Base-by-base conservation (phyloP, 2,329 filamentous ascomycete species). In the Trichophaea hybrida region DNA sequence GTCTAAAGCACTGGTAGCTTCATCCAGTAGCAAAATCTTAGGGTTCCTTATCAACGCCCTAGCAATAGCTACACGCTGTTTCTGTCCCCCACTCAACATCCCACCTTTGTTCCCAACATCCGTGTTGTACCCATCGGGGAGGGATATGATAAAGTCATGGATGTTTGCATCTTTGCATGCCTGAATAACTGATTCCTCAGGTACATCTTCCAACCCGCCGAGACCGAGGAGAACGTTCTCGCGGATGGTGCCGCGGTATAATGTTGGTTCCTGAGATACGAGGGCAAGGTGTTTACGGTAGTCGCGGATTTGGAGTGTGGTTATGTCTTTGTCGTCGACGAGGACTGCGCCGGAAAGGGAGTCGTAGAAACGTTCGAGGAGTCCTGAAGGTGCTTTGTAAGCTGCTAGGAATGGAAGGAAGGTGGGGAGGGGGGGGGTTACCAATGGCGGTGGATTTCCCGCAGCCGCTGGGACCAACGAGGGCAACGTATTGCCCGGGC, bases 181-280 rank as follows among this genome's bases (percentile, higher is more conserved):
- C 55, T 75, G 72, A 67, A 79, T 73, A 8, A 83, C 71, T 55
- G 75, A 71, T 57, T 75, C 77, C 1, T 81, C 55, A 1, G 66
- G 69, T 1, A 70, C 65, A 8, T 70, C 69, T 15, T 71, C 58
- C 33, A 66, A 43, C 8, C 59, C 54, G 43, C 48, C 49, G 17
- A 63, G 32, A 4, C 83, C 84, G 0, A 87, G 75, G 1, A 83
- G 71, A 56, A 88, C 80, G 66, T 88, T 88, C 61, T 89, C 84
- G 15, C 80, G 77, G 17, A 88, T 76, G 0, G 80, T 81, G 64
- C 81, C 82, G 69, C 83, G 81, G 68, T 86, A 88, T 0, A 90
- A 75, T 0, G 82, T 83, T 6, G 86, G 78, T 69, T 90, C 85
- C 70, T 90, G 86, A 2, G 84, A 81, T 0, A 90, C 86, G 0